phyloP scores from a whole-genome alignment of 1,139 yeast genomes.

The Suhomyces taliae region DNA sequence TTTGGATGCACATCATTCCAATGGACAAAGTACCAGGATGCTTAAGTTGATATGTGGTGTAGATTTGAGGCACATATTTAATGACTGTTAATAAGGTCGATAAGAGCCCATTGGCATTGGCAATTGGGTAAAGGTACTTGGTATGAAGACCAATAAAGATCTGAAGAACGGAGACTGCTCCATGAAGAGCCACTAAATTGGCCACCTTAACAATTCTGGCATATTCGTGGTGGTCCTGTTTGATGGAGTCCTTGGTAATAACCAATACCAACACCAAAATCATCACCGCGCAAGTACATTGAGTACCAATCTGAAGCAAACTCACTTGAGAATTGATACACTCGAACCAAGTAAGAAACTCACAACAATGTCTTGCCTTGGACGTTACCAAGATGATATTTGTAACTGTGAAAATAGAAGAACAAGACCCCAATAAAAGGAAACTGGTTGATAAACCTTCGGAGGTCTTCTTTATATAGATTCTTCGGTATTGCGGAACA shows the following conservation, averaged over 20 bases:
- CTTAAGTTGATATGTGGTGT: conserved; percentile 65
- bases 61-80: conserved; percentile 80
- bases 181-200: conserved; percentile 36
- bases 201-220: conserved; percentile 44
- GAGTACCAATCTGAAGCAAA: conserved; percentile 67
- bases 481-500: conserved; percentile 71
- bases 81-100: conserved; percentile 63
- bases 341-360: conserved; percentile 47
- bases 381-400: conserved; percentile 65
- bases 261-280: conserved; percentile 57
- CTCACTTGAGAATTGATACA: conserved; percentile 73
- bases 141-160: conserved; percentile 30
- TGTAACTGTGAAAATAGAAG: conserved; percentile 68
- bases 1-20: conserved; percentile 82
- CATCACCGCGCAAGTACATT: conserved; percentile 62
- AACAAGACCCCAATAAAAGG: conserved; percentile 68
- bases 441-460: conserved; percentile 81
- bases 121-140: conserved; percentile 37
- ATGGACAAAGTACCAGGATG: conserved; percentile 82
- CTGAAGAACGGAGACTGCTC: conserved; percentile 34
- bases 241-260: conserved; percentile 44
- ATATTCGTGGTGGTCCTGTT: conserved; percentile 50
- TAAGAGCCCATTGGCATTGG: conserved; percentile 61
- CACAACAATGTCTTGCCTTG: conserved; percentile 56
- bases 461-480: conserved; percentile 59